Evolutionary conservation across 2,329 filamentous ascomycete genomes (phyloP).

Genomic region (Verruconis gallopava): DNA sequence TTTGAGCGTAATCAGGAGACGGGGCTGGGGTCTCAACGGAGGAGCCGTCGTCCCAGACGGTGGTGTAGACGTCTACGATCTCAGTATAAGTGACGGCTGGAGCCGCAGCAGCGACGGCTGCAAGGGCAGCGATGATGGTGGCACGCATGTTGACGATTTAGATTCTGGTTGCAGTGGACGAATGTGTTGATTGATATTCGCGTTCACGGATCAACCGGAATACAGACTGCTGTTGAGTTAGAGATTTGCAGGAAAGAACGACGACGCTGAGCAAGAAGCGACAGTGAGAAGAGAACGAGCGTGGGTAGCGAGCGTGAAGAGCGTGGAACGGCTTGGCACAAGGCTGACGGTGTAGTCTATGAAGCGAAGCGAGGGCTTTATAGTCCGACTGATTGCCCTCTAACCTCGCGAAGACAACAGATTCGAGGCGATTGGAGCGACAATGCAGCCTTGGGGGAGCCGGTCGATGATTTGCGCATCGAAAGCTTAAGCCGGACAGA

Average conservation of each 20-base stretch:
- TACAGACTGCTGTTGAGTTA: not conserved
- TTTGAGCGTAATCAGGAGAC: not conserved
- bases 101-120: constrained; percentile 5
- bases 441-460: too few species aligned
- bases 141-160: constrained; percentile 8
- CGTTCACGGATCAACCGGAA: constrained; percentile 2
- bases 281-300: not conserved
- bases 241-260: not conserved
- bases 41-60: constrained; percentile 4
- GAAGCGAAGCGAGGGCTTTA: too few species aligned
- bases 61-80: constrained; percentile 7
- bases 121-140: constrained; percentile 8
- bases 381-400: too few species aligned
- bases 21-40: constrained; percentile 1
- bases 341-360: too few species aligned
- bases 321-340: too few species aligned
- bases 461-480: too few species aligned
- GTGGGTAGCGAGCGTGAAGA: too few species aligned
- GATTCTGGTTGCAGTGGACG: not conserved
- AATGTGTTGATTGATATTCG: constrained; percentile 1
- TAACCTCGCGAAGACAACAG: too few species aligned
- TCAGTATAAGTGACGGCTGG: constrained; percentile 9
- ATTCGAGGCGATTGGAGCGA: too few species aligned
- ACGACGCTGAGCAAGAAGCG: not conserved
- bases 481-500: too few species aligned